Evolutionary conservation across 495 filamentous ascomycete genomes (phyloP).

Genomic region (Aspergillus ellipticus): DNA sequence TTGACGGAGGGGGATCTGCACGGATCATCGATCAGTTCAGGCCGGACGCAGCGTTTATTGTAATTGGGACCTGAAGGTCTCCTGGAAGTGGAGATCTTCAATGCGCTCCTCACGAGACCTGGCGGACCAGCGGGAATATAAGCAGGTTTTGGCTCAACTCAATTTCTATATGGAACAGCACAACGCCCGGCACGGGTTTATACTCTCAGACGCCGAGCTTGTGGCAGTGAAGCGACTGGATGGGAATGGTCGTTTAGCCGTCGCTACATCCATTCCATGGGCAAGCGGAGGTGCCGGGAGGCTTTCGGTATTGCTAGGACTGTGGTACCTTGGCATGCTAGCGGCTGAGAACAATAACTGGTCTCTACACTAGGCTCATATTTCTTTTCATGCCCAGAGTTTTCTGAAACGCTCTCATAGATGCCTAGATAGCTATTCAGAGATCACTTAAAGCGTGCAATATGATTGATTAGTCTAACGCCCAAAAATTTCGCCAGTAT

Average conservation of each 20-base stretch:
- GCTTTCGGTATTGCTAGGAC: not conserved
- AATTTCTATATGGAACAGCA: slow-evolving; percentile 19
- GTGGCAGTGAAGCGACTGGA: slow-evolving; percentile 16
- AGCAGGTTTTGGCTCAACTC: slow-evolving; percentile 11
- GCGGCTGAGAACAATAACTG: not conserved
- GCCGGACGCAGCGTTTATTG: slow-evolving; percentile 12
- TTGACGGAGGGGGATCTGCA: slow-evolving; percentile 8
- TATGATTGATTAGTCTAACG: too few species aligned
- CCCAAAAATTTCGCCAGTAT: too few species aligned
- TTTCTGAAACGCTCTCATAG: too few species aligned
- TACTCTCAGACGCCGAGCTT: slow-evolving; percentile 9
- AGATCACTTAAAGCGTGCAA: too few species aligned
- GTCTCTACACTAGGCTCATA: not conserved
- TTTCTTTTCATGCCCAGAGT: too few species aligned
- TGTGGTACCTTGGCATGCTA: not conserved
- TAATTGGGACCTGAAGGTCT: not conserved
- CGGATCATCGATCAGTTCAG: slow-evolving; percentile 4
- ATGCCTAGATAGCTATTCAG: too few species aligned
- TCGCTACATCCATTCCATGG: slow-evolving; percentile 14
- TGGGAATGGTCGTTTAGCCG: slow-evolving; percentile 8
- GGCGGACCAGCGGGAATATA: not conserved
- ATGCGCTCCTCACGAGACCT: not conserved
- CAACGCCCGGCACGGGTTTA: slow-evolving; percentile 6
- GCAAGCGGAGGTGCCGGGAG: not conserved
- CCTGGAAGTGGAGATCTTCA: not conserved